Conservation (phyloP, 371 early-diverging fungal species). For the Zancudomyces culisetae region DNA sequence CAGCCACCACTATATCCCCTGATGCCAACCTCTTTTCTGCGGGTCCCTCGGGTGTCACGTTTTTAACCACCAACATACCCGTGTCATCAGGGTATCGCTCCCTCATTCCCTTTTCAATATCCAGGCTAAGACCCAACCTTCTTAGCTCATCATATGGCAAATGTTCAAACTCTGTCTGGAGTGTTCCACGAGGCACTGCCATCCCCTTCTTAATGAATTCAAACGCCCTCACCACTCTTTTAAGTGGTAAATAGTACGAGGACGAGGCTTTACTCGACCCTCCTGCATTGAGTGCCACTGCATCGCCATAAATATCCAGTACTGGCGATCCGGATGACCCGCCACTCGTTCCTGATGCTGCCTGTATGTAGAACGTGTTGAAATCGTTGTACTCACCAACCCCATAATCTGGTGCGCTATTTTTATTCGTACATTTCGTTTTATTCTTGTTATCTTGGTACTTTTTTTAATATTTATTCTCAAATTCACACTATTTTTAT, state of each 20-base stretch:
- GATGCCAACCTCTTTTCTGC: slow-evolving; percentile 49
- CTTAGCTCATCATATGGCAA: slow-evolving; percentile 43
- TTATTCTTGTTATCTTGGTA: no score
- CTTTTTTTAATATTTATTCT: no score
- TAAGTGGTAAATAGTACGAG: slow-evolving; percentile 79
- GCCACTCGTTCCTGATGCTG: slow-evolving; percentile 52
- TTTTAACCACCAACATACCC: slow-evolving; percentile 70
- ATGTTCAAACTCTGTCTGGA: slow-evolving; percentile 64
- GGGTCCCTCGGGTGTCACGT: slow-evolving; percentile 74
- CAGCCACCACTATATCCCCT: slow-evolving; percentile 67
- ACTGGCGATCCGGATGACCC: slow-evolving; percentile 80
- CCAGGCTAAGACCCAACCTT: slow-evolving; percentile 41
- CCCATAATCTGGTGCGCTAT: slow-evolving; percentile 46
- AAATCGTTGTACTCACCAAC: slow-evolving; percentile 51
- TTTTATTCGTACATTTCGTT: no score
- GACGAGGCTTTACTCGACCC: slow-evolving; percentile 68
- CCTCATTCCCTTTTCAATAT: slow-evolving; percentile 55
- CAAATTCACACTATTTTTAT: no score
- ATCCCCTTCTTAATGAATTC: slow-evolving; percentile 40
- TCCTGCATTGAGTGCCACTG: slow-evolving; percentile 85
- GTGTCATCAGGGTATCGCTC: slow-evolving; percentile 48
- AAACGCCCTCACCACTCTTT: slow-evolving; percentile 65
- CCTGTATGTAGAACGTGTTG: slow-evolving; percentile 63
- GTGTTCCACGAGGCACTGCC: slow-evolving; percentile 72
- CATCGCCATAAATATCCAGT: slow-evolving; percentile 77